Conservation (phyloP, 1,139 yeast genomes). For the Yamadazyma pseudoaaseri region DNA sequence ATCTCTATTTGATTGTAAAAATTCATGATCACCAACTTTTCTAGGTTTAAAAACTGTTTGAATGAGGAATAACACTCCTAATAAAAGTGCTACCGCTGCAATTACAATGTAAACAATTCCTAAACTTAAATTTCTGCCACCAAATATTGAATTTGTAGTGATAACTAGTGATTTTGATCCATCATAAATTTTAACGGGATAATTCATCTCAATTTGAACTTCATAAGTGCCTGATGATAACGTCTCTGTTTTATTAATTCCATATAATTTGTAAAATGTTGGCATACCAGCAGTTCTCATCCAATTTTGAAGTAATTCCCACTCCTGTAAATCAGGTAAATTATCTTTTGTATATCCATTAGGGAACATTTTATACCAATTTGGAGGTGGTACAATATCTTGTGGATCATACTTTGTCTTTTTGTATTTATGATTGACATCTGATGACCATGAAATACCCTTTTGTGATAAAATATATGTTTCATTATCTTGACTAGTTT, state of each 20-base stretch:
- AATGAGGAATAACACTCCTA: conserved; percentile 45
- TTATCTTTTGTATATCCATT: conserved; percentile 83
- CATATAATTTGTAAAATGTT: conserved; percentile 63
- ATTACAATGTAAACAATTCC: conserved; percentile 69
- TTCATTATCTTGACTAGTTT: conserved; percentile 36
- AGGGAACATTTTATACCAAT: conserved; percentile 85
- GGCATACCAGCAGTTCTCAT: conserved; percentile 84
- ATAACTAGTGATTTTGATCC: conserved; percentile 69
- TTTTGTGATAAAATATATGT: conserved; percentile 63
- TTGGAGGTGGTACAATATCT: conserved; percentile 93
- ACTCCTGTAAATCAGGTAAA: conserved; percentile 59
- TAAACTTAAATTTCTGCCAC: conserved; percentile 67
- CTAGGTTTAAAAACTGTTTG: conserved; percentile 50
- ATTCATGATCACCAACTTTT: conserved; percentile 46
- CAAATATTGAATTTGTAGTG: conserved; percentile 65
- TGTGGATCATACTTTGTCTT: conserved; percentile 68
- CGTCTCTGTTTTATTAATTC: conserved; percentile 50
- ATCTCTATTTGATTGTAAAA: conserved; percentile 25
- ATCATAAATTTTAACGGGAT: conserved; percentile 67
- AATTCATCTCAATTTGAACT: conserved; percentile 59
- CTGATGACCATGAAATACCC: conserved; percentile 88
- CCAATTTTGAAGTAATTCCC: conserved; percentile 66
- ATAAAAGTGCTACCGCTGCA: conserved; percentile 51
- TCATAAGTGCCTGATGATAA: conserved; percentile 60
- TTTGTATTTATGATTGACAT: conserved; percentile 67